Evolutionary conservation across 2,329 filamentous ascomycete species (phyloP), one percentile per base, ranked within the genome.

Genomic region (Fusarium sp.): DNA sequence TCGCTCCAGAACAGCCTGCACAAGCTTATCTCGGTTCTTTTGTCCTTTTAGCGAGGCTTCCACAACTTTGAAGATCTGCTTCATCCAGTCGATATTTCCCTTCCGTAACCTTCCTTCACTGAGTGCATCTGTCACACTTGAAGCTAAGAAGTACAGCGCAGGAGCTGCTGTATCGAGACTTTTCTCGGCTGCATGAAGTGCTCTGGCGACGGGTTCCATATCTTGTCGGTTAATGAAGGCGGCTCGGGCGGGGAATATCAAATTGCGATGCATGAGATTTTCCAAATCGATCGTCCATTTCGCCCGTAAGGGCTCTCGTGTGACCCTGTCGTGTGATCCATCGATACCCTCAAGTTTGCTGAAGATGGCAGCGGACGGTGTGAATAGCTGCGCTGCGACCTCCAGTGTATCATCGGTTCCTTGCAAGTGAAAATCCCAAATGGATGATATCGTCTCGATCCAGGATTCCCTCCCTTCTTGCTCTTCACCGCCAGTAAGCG

Each of bases 401-500:
- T 88, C 84, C 12, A 83, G 66, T 6, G 80, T 80, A 72, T 90
- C 88, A 31, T 82, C 80, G 8, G 79, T 79, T 23, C 82, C 84
- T 66, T 87, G 86, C n/a, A 87, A 79, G 71, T 87, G 88, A 10
- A 90, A 80, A 25, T 85, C 82, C 88, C 88, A 90, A 9, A 89
- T 76, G 2, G 81, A 77, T 8, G 81, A 79, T 46, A 87, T 78
- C 5, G 82, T 85, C 8, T 80, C 76, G 25, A 89, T 77, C 88
- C 88, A 90, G 2, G 79, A 76, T 29, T 83, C 80, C 51, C 84
- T 81, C 9, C 82, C 82, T 29, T 83, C 80, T 3, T 81, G 75
- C 19, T 82, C 84, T 11, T 44, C 49, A 10, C 79, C 75, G 11
- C 78, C 65, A 33, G 75, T 75, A 19, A 86, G 60, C 1, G 84